Percentiles rank a stretch among this genome's conserved stretches.
These are phyloP conservation scores for Verticillium albo-atrum DNA, from an alignment of 2,329 filamentous ascomycete species.

Conservation along the genomic window DNA sequence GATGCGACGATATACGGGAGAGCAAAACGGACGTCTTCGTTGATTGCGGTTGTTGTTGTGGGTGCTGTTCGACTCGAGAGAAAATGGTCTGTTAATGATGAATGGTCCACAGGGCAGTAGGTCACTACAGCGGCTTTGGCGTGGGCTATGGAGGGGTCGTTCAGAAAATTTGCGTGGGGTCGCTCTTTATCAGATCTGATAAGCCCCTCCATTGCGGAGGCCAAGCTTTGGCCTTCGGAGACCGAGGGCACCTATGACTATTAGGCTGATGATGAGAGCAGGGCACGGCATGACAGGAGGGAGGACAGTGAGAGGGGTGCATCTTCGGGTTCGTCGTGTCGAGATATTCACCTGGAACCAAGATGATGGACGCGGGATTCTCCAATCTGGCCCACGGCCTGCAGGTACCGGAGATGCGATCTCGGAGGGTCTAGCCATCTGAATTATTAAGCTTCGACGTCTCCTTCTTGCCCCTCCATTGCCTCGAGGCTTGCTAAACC, in stretches of 20 bases:
- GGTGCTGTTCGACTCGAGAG: background rate
- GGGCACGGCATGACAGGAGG: background rate
- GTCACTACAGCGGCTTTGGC: background rate
- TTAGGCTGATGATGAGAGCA: background rate
- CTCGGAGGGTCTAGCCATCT: conserved; percentile 4
- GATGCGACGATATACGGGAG: background rate
- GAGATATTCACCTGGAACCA: background rate
- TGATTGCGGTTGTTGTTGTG: background rate
- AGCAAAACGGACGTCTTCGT: background rate
- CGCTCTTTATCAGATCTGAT: conserved; percentile 2
- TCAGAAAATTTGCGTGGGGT: conserved; percentile 5
- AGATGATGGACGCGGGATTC: background rate
- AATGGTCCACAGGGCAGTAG: background rate
- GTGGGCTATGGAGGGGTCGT: background rate
- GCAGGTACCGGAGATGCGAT: conserved; percentile 8
- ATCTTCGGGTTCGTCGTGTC: background rate
- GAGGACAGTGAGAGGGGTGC: background rate
- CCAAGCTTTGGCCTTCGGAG: background rate
- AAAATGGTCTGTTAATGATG: background rate
- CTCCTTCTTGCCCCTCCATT: background rate
- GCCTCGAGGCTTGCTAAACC: background rate
- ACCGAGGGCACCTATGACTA: conserved; percentile 7
- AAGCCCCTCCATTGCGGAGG: conserved; percentile 1
- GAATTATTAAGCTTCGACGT: background rate
- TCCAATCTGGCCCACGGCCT: background rate